Percentiles rank a stretch among this genome's conserved stretches.
Conservation (phyloP, 2,329 filamentous ascomycete genomes). For the Westerdykella ornata region DNA sequence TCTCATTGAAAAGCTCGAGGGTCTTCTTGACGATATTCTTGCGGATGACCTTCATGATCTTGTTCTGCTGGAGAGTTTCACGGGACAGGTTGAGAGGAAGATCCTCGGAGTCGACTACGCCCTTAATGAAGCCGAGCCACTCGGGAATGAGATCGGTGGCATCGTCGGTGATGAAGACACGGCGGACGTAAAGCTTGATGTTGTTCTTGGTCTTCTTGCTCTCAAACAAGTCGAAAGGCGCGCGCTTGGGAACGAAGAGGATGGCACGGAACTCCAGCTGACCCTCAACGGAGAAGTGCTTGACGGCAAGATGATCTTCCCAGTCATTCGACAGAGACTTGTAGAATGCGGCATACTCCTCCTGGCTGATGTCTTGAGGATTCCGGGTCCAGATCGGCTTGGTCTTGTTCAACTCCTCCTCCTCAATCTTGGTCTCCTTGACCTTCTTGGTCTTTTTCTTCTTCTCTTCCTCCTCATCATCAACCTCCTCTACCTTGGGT, state of each 20-base stretch:
- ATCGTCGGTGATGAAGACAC: slow-evolving; percentile 99
- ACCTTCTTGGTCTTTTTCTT: slow-evolving; percentile 99
- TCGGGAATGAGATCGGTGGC: slow-evolving; percentile 98
- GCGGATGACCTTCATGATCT: slow-evolving; percentile 99
- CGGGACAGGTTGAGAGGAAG: slow-evolving; percentile 98
- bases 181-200: slow-evolving; percentile 99
- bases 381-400: slow-evolving; percentile 99
- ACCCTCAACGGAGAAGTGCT: slow-evolving; percentile 99
- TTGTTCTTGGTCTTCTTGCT: slow-evolving; percentile 99
- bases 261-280: slow-evolving; percentile 99
- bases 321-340: slow-evolving; percentile 99
- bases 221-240: slow-evolving; percentile 99
- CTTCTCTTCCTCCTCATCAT: slow-evolving; percentile 76
- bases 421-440: slow-evolving; percentile 97
- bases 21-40: slow-evolving; percentile 99
- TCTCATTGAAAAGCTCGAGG: slow-evolving; percentile 98
- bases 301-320: slow-evolving; percentile 98
- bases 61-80: slow-evolving; percentile 99
- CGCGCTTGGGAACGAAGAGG: slow-evolving; percentile 98
- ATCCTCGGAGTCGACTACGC: slow-evolving; percentile 99
- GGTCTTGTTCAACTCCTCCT: slow-evolving; percentile 99
- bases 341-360: slow-evolving; percentile 99
- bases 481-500: slow-evolving; percentile 89
- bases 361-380: slow-evolving; percentile 85
- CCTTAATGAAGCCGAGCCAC: slow-evolving; percentile 99